These are phyloP conservation scores for Piper longum DNA, from an alignment of 164 flowering plant species.

Conservation along the genomic window DNA sequence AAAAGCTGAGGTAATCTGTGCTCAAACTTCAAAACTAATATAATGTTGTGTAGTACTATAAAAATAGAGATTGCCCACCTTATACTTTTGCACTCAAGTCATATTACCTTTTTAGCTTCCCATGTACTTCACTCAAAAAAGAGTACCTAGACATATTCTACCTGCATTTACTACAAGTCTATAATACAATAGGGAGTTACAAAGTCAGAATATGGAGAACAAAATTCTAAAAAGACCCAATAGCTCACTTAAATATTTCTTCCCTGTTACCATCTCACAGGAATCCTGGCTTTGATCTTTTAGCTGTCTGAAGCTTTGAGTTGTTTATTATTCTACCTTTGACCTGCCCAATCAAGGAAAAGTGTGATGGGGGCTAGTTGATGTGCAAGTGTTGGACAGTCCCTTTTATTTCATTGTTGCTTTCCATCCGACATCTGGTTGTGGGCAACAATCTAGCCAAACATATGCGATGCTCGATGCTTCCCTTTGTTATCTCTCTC, in stretches of 20 bases:
- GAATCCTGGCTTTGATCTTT: constrained; percentile 8
- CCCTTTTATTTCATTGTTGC: constrained; percentile 1
- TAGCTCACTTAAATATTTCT: not conserved
- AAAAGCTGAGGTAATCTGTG: constrained; percentile 20
- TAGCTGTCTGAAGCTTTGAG: not conserved
- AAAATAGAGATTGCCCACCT: not conserved
- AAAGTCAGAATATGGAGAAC: not conserved
- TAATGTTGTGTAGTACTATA: not conserved
- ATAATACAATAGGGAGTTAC: not conserved
- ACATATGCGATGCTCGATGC: constrained; percentile 30
- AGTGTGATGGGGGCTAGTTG: constrained; percentile 4
- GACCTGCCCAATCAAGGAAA: constrained; percentile 1
- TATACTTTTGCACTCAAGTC: not conserved
- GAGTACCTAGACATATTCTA: not conserved
- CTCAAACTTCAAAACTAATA: constrained; percentile 4
- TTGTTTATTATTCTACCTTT: not conserved
- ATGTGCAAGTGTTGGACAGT: not conserved
- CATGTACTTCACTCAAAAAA: not conserved
- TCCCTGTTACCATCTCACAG: constrained; percentile 8
- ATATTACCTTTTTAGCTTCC: not conserved
- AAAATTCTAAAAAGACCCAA: not conserved
- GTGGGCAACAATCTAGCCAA: constrained; percentile 19
- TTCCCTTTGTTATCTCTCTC: constrained; percentile 9
- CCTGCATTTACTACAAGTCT: not conserved
- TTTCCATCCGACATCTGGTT: constrained; percentile 21